phyloP scores from a whole-genome alignment of 805 yeast genomes.

The Yamadazyma kitorensis region DNA sequence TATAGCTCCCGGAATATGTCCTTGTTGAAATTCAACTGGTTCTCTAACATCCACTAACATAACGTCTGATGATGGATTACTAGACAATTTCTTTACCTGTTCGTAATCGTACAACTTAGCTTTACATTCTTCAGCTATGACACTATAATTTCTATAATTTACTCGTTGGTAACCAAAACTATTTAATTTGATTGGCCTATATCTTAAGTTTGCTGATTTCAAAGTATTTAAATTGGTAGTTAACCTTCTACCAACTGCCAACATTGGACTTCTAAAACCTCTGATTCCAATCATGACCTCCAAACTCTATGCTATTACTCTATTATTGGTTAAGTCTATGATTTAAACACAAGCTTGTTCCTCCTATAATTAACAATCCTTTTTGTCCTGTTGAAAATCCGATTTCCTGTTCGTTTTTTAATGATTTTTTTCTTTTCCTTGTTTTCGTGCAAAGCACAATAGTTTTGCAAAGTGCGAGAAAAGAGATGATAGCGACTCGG shows the following conservation, averaged over 20 bases:
- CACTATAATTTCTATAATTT: conserved; percentile 37
- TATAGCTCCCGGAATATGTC: conserved; percentile 79
- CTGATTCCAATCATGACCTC: conserved; percentile 7
- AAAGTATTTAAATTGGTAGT: too few relatives aligned
- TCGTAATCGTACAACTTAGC: conserved; percentile 54
- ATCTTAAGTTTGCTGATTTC: neutral
- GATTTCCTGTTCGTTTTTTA: too few relatives aligned
- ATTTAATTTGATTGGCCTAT: neutral
- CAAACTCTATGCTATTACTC: too few relatives aligned
- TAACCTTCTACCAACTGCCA: neutral
- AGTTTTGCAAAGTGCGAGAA: too few relatives aligned
- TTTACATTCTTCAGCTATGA: conserved; percentile 33
- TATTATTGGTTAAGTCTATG: too few relatives aligned
- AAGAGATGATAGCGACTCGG: too few relatives aligned
- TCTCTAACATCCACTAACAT: conserved; percentile 89
- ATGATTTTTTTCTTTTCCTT: too few relatives aligned
- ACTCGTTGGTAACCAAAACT: too few relatives aligned
- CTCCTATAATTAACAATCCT: too few relatives aligned
- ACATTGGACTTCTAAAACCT: conserved; percentile 1
- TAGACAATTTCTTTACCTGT: conserved; percentile 45
- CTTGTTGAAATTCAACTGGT: conserved; percentile 72
- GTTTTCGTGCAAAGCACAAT: too few relatives aligned
- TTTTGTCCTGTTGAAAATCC: too few relatives aligned
- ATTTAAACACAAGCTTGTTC: too few relatives aligned
- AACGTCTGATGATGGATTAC: conserved; percentile 39